A percentile compares a stretch with the other conserved stretches of the same genome.
These are phyloP conservation scores for Zarea fungicola DNA, from an alignment of 2,329 filamentous ascomycete genomes.

Conservation along the genomic window DNA sequence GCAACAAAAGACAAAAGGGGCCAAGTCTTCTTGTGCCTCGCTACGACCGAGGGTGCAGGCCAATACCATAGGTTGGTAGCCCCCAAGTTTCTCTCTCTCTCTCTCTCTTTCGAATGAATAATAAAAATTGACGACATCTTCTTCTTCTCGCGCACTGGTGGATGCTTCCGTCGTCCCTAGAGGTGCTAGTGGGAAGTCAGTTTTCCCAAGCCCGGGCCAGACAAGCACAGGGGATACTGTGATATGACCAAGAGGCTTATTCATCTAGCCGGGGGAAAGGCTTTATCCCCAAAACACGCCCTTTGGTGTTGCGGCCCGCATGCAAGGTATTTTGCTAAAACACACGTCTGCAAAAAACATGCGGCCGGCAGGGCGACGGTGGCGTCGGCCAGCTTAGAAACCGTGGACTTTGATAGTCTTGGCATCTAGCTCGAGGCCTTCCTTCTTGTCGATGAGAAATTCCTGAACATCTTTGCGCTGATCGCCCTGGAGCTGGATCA, in stretches of 20 bases:
- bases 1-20: not conserved
- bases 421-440: slow-evolving; percentile 85
- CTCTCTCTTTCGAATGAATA: slow-evolving; percentile 19
- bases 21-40: not conserved
- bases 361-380: slow-evolving; percentile 32
- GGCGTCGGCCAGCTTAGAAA: slow-evolving; percentile 37
- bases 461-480: slow-evolving; percentile 98
- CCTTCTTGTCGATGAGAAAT: slow-evolving; percentile 94
- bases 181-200: slow-evolving; percentile 22
- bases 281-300: slow-evolving; percentile 18
- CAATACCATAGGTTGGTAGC: slow-evolving; percentile 3
- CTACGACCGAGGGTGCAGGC: slow-evolving; percentile 2
- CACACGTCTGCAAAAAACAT: slow-evolving; percentile 6
- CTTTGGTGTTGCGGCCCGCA: slow-evolving; percentile 9
- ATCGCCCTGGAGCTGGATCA: slow-evolving; percentile 99
- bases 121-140: slow-evolving; percentile 9
- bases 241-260: slow-evolving; percentile 15
- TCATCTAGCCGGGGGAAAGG: slow-evolving; percentile 8
- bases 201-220: slow-evolving; percentile 24
- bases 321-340: no score
- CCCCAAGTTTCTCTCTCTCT: slow-evolving; percentile 9
- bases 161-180: slow-evolving; percentile 19
- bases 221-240: not conserved
- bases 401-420: slow-evolving; percentile 91
- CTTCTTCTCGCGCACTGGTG: slow-evolving; percentile 21